Percentiles rank a stretch among this genome's conserved stretches.
Conservation (phyloP, 192 early-diverging fungal species). For the Helicostylum pulchrum region DNA sequence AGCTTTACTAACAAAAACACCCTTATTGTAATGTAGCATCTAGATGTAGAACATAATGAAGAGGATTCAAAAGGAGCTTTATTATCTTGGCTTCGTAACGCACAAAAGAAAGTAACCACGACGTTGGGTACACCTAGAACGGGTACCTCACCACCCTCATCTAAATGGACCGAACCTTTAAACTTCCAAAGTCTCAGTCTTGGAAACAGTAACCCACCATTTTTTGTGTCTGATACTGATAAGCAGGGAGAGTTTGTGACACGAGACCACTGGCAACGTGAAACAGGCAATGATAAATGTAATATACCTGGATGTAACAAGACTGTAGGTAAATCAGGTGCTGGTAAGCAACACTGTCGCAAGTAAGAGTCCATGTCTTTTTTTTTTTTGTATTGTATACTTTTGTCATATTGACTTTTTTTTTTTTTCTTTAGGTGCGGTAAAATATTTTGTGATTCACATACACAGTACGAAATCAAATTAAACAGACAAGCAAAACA, state of each 20-base stretch:
- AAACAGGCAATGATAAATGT: conserved; percentile 47
- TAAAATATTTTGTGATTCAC: conserved; percentile 56
- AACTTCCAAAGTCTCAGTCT: conserved; percentile 47
- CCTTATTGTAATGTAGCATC: conserved; percentile 33
- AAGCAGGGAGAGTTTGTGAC: conserved; percentile 41
- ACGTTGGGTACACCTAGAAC: neutral
- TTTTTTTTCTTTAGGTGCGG: conserved; percentile 46
- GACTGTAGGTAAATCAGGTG: conserved; percentile 37
- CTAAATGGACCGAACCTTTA: conserved; percentile 30
- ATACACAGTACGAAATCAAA: conserved; percentile 55
- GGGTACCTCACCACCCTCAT: conserved; percentile 14
- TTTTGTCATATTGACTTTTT: neutral
- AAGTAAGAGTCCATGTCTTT: conserved; percentile 31
- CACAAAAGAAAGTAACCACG: conserved; percentile 49
- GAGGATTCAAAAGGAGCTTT: conserved; percentile 51
- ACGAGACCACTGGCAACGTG: conserved; percentile 53
- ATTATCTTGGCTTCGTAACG: conserved; percentile 47
- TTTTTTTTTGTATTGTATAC: too few relatives aligned
- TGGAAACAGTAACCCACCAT: conserved; percentile 21
- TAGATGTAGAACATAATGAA: conserved; percentile 48
- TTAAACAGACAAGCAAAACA: conserved; percentile 58
- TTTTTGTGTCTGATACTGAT: conserved; percentile 40
- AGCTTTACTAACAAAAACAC: neutral
- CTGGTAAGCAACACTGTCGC: conserved; percentile 55
- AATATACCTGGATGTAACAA: conserved; percentile 45